Percentiles rank a stretch among this genome's conserved stretches.
Conservation (phyloP, 2,329 filamentous ascomycete genomes). For the Cercospora sp. region DNA sequence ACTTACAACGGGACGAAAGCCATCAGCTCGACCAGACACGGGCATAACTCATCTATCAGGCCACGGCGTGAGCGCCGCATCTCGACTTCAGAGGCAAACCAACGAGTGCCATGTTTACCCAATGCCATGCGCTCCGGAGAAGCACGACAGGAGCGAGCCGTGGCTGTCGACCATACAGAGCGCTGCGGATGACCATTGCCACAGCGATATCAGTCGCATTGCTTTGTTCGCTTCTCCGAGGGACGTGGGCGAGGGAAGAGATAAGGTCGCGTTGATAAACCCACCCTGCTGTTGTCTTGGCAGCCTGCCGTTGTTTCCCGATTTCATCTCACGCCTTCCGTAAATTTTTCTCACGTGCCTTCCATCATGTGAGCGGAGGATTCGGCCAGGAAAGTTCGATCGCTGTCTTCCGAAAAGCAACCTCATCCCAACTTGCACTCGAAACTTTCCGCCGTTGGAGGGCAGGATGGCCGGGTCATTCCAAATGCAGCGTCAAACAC, state of each 20-base stretch:
- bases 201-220: conserved; percentile 1
- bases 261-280: conserved; percentile 2
- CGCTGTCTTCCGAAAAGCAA: neutral
- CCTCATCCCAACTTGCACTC: neutral
- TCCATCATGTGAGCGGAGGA: neutral
- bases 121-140: conserved; percentile 25
- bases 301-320: neutral
- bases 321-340: neutral
- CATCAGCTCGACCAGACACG: neutral
- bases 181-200: conserved; percentile 14
- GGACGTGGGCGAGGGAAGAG: neutral
- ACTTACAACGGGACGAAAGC: neutral
- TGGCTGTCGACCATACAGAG: conserved; percentile 16
- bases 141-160: conserved; percentile 15
- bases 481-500: neutral
- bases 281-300: neutral
- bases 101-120: conserved; percentile 9
- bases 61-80: conserved; percentile 16
- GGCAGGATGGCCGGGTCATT: neutral
- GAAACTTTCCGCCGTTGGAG: neutral
- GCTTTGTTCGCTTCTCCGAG: conserved; percentile 23
- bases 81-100: conserved; percentile 4
- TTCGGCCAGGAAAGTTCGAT: neutral
- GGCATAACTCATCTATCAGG: conserved; percentile 22
- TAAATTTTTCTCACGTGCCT: neutral